Base-by-base conservation (phyloP, 108 stramenopile genomes). In the Skeletonema tropicum region DNA sequence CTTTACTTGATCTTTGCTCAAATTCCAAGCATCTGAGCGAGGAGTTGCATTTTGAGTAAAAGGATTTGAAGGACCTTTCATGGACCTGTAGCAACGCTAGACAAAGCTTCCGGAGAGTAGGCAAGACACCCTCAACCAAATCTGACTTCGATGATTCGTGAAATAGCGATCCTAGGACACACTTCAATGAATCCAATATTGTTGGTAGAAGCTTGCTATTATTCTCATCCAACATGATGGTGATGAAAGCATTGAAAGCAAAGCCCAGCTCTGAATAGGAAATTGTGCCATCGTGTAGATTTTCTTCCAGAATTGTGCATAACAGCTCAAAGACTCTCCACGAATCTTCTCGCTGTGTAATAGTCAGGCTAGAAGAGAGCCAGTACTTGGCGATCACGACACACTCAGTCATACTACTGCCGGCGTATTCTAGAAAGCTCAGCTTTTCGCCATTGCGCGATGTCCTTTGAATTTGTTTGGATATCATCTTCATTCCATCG, bases 331-430 rank as follows among this genome's bases (percentile, higher is more conserved):
- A 68, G 31, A 76, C 62, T 8, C 31, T 49, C 84, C 84, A 78
- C 4, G 76, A 70, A 26, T 79, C 60, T 73, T 79, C 66, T 58
- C 76, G 72, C 57, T 85, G 77, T 11, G 59, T 41, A 30, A 42
- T 15, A 63, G 66, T 80, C 48, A 60, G 12, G 41, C 74, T 77
- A 60, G 52, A 59, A 1, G 76, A 75, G 35, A 85, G 82, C 82
- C 82, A 85, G 62, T 67, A 75, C 29, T 75, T 78, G 31, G 74
- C 82, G n/a, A 83, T 19, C 33, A 91, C 74, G 5, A 88, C 59
- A 23, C 75, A 64, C 38, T 87, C 90, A 7, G 86, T 84, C 41
- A 87, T 39, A 42, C 85, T 89, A 19, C 86, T 91, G 12, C 90
- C 87, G 42, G 74, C 66, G 8, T 49, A 49, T 68, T 63, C 52